Evolutionary conservation across 116 monocot genomes (phyloP), one percentile per base, ranked within the genome.

Genomic region (Cymodocea nodosa): DNA sequence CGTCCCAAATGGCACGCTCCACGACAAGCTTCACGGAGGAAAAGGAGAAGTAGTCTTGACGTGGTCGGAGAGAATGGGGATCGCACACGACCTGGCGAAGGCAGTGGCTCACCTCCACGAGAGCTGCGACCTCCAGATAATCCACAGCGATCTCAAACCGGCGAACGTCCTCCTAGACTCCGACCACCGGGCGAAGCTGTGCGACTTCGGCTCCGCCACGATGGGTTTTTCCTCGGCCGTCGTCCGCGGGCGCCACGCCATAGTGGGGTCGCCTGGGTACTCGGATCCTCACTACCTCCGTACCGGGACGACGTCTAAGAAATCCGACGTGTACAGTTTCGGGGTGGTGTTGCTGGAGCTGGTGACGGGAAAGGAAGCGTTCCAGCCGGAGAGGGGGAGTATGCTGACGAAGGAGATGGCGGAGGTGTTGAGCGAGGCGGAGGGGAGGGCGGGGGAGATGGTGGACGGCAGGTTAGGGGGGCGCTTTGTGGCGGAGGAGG

Each of bases 281-380:
- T 56, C 76, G 23, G 87, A 82, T 51, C 87, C 87, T 1, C 77
- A 87, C 70, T 84, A 77, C 62, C 50, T 89, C 56, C 76, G 80
- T 2, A 73, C 79, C 7, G 85, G 82, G 4, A 54, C 78, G 37
- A 52, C 84, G 18, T 79, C 84, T 7, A 82, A 88, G 56, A 87
- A 89, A 71, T 79, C 81, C 62, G 94, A 94, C 48, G 87, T 93
- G 30, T 93, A 93, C 35, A 93, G 93, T 80, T 93, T 93, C 65
- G 93, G 93, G 6, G 86, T 93, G 56, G 52, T 93, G 56, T 15
- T 89, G 62, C 65, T 93, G 67, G 93, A 93, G 84, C 68, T 93
- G 12, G 51, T 93, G 63, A 81, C 84, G 37, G 88, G 88, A 23
- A 15, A 16, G 23, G 77, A 84, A 68, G 82, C 84, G 22, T 81